These are phyloP conservation scores for Spirogloea muscicola DNA, from an alignment of 139 green algal species.

Conservation along the genomic window DNA sequence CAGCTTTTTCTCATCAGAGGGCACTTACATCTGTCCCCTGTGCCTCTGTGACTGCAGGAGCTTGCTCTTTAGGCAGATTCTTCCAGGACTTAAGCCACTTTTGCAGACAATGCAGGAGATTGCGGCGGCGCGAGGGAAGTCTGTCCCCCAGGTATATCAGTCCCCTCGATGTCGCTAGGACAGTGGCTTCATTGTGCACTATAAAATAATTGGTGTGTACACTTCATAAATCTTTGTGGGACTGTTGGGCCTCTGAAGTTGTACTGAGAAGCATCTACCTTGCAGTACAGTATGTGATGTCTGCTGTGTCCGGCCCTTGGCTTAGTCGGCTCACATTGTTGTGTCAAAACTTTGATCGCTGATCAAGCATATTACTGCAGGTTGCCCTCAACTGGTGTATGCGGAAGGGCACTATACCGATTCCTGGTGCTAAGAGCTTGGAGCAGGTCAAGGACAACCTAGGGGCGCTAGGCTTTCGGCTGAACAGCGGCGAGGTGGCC, in stretches of 20 bases:
- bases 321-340: too few species aligned
- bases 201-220: too few species aligned
- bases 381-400: conserved; percentile 97
- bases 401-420: conserved; percentile 85
- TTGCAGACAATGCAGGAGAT: conserved; percentile 61
- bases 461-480: conserved; percentile 23
- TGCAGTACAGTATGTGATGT: too few species aligned
- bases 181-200: too few species aligned
- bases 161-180: too few species aligned
- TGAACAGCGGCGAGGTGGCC: conserved; percentile 8
- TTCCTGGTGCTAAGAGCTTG: conserved; percentile 84
- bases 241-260: too few species aligned
- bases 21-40: too few species aligned
- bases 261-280: too few species aligned
- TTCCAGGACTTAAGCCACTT: conserved; percentile 69
- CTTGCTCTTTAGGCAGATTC: conserved; percentile 72
- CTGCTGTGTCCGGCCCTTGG: too few species aligned
- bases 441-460: conserved; percentile 53
- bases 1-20: too few species aligned
- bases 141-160: conserved; percentile 31
- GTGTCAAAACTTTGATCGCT: too few species aligned
- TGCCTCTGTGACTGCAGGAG: conserved; percentile 56
- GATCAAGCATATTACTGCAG: conserved; percentile 55
- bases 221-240: too few species aligned
- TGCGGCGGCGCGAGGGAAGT: conserved; percentile 63